Conservation (phyloP, 495 filamentous ascomycete species). For the Penicillium silybi region DNA sequence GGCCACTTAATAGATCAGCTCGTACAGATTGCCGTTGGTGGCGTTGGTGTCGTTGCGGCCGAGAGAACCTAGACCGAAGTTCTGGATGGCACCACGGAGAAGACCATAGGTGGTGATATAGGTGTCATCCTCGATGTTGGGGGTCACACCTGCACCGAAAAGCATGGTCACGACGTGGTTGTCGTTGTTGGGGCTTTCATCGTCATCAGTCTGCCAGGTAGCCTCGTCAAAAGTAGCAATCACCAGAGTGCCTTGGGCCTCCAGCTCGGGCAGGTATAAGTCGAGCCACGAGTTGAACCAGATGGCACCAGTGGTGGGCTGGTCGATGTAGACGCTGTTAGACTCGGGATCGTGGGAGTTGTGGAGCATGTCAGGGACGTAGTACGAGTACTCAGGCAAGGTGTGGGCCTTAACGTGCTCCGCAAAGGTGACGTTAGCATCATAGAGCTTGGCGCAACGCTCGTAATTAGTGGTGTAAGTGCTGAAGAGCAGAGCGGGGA, state of each 20-base stretch:
- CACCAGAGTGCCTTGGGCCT: slow-evolving; percentile 14
- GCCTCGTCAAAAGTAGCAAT: slow-evolving; percentile 19
- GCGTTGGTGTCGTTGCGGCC: slow-evolving; percentile 19
- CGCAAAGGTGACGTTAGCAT: slow-evolving; percentile 12
- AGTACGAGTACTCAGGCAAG: slow-evolving; percentile 15
- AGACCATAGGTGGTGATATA: slow-evolving; percentile 16
- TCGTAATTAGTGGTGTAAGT: slow-evolving; percentile 14
- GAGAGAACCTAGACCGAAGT: slow-evolving; percentile 17
- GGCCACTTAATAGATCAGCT: neutral
- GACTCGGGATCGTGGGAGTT: slow-evolving; percentile 16
- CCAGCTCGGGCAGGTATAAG: slow-evolving; percentile 12
- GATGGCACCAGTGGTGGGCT: slow-evolving; percentile 3
- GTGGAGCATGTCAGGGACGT: slow-evolving; percentile 18
- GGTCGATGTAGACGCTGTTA: slow-evolving; percentile 13
- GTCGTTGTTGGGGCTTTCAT: slow-evolving; percentile 10
- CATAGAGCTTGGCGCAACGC: slow-evolving; percentile 17
- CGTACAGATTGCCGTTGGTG: slow-evolving; percentile 15
- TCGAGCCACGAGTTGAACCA: slow-evolving; percentile 17
- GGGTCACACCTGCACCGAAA: slow-evolving; percentile 13
- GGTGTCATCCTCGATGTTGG: slow-evolving; percentile 11
- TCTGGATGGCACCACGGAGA: slow-evolving; percentile 16
- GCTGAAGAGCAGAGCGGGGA: slow-evolving; percentile 12
- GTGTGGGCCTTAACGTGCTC: slow-evolving; percentile 5
- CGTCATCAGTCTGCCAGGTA: slow-evolving; percentile 14
- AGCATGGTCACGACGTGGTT: slow-evolving; percentile 14